Conservation (phyloP, 495 filamentous ascomycete species). For the Hypoxylon intermedium region DNA sequence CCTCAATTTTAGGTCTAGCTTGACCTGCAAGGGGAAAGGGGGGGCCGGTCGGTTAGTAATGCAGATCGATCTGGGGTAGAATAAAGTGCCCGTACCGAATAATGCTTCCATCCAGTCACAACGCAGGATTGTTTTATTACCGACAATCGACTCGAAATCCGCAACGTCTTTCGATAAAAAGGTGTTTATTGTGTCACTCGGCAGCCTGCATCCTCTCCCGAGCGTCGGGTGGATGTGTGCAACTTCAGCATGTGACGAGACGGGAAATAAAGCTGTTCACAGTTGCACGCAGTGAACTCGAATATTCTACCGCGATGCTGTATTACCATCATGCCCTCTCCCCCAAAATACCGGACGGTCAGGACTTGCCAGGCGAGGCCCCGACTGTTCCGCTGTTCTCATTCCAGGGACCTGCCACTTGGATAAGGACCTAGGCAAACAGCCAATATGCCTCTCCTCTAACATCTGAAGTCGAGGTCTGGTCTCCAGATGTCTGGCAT, state of each 20-base stretch:
- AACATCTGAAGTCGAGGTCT: too few species aligned
- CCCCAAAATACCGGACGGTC: too few species aligned
- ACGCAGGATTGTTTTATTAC: constrained; percentile 2
- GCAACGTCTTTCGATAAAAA: constrained; percentile 1
- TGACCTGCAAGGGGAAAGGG: constrained; percentile 27
- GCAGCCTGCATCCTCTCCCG: constrained; percentile 15
- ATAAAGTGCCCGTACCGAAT: not conserved
- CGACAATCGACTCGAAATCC: not conserved
- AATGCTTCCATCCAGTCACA: not conserved
- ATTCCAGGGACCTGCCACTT: too few species aligned
- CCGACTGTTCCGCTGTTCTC: too few species aligned
- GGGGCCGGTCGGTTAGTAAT: not conserved
- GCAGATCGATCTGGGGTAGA: constrained; percentile 37
- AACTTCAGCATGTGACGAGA: constrained; percentile 20
- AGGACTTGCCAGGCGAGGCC: too few species aligned
- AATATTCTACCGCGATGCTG: constrained; percentile 3
- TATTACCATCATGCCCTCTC: too few species aligned
- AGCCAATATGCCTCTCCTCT: too few species aligned
- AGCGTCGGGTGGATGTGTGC: constrained; percentile 7
- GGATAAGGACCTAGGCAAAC: too few species aligned
- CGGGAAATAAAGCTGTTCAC: constrained; percentile 20
- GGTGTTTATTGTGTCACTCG: not conserved
- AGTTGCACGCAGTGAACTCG: constrained; percentile 14
- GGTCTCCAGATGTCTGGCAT: too few species aligned
- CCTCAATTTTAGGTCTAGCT: not conserved